A percentile compares a stretch with the other conserved stretches of the same genome.
Conservation (phyloP, 2,329 filamentous ascomycete species). For the Aspergillus versicolor region DNA sequence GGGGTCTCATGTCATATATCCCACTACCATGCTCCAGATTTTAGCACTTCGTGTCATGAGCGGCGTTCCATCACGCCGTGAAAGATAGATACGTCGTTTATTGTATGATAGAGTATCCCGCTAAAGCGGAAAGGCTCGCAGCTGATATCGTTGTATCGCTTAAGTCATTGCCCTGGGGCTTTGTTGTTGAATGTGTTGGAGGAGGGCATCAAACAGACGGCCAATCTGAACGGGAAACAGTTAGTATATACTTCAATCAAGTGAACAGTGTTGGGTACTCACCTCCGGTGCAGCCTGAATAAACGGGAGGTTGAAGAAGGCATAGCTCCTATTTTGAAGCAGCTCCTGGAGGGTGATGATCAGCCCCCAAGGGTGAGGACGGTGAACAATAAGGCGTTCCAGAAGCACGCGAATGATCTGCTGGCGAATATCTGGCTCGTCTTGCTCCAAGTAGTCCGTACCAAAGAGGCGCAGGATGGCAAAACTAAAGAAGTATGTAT, state of each 20-base stretch:
- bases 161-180: conserved; percentile 45
- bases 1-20: conserved; percentile 21
- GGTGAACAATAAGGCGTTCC: conserved; percentile 82
- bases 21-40: conserved; percentile 18
- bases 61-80: conserved; percentile 19
- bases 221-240: conserved; percentile 35
- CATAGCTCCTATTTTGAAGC: conserved; percentile 84
- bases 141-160: conserved; percentile 13
- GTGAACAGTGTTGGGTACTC: conserved; percentile 24
- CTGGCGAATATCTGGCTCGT: conserved; percentile 80
- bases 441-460: conserved; percentile 64
- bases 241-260: conserved; percentile 3
- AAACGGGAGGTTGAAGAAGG: conserved; percentile 90
- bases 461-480: conserved; percentile 82
- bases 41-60: conserved; percentile 22
- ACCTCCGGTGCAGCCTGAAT: conserved; percentile 89
- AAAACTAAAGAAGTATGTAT: conserved; percentile 92
- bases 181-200: conserved; percentile 48
- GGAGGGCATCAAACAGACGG: conserved; percentile 46
- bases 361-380: conserved; percentile 94
- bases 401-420: conserved; percentile 86
- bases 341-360: conserved; percentile 86
- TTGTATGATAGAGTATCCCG: conserved; percentile 22
- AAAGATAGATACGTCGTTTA: conserved; percentile 24
- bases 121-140: conserved; percentile 17